Base-by-base conservation (phyloP, 805 yeast species). In the Metschnikowia lachancei region DNA sequence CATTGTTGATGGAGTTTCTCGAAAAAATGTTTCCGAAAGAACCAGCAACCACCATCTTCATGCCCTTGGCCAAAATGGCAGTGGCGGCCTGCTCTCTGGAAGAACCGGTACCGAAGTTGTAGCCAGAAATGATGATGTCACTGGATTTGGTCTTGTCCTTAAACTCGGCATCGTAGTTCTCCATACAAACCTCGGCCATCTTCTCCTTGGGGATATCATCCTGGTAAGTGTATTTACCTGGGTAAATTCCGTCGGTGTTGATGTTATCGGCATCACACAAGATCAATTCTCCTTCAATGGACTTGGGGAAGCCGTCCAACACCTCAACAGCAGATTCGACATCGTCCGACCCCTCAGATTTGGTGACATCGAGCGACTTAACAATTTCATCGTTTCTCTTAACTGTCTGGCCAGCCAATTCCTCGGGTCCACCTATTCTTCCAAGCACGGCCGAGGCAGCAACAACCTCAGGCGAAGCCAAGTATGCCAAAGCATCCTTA, bases 181-280 rank as follows among this genome's bases (percentile, higher is more conserved):
- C 99, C 99, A 94, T 94, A 74, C 99, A 94, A 39, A 94, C 99
- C 68, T 92, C 87, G 30, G 99, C 99, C 99, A 94, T 94, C 65
- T 85, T 88, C 58, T 88, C 96, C 60, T 86, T 78, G 35, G 97
- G 80, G 39, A 94, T 94, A 63, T 94, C 98, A 66, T 94, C 99
- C 72, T 94, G 98, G 70, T 94, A 94, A 9, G 99, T 94, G 75
- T 94, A 94, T 66, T 94, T 94, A 55, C 99, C 99, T 18, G 99
- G 99, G 64, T 94, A 94, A 49, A 94, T 94, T 61, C 98, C 99
- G 66, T 94, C 99, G 18, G 99, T 94, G 72, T 94, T 94, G 68
- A 94, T 83, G 64, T 86, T 87, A 69, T 94, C 99, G 38, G 97
- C 97, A 62, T 94, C 96, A 77, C 99, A 94, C 20, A 94, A 75